Evolutionary conservation across 1,139 yeast species (phyloP), one percentile per base, ranked within the genome.

Genomic region (Wickerhamomyces sp.): DNA sequence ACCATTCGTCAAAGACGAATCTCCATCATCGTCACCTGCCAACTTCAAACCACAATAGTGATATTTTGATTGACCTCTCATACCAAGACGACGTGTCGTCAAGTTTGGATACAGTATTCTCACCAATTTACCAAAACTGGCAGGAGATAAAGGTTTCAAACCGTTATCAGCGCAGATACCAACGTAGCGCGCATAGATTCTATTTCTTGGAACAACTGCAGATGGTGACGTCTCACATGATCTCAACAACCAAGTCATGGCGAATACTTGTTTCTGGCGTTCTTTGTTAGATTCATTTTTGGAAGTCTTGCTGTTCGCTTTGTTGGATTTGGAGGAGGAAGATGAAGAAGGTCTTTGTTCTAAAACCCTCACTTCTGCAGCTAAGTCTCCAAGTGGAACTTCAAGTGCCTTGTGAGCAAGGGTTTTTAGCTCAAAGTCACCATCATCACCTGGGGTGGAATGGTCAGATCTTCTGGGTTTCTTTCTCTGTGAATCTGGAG

Each of bases 21-120:
- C 21, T 7, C 21, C 21, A 14, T 44, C 44, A 20, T 51, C 64
- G 32, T 76, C 84, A 9, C 75, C 83, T 15, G 73, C 61, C 35
- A 88, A 58, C 47, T 72, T 73, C 35, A 88, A 68, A 1, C 96
- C 96, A 61, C 95, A 86, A 56, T 88, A 89, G 55, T 88, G 95
- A 57, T 89, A 88, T 52, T 86, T 85, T 16, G 91, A 80, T 53
- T 84, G 89, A 8, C 96, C 96, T 36, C 96, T 68, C 61, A 82
- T 80, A 11, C 96, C 97, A 40, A 88, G 65, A 42, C 97, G 70
- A 47, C 96, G 71, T 0, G 95, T 85, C 22, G 85, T 80, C 44
- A 87, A 66, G 38, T 68, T 69, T 2, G 96, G 96, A 51, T 76
- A 87, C 12, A 82, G 62, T 8, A 81, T 66, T 42, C 85, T 71